Evolutionary conservation across 148 eudicot genomes (phyloP).

Genomic region (Cornus florida): DNA sequence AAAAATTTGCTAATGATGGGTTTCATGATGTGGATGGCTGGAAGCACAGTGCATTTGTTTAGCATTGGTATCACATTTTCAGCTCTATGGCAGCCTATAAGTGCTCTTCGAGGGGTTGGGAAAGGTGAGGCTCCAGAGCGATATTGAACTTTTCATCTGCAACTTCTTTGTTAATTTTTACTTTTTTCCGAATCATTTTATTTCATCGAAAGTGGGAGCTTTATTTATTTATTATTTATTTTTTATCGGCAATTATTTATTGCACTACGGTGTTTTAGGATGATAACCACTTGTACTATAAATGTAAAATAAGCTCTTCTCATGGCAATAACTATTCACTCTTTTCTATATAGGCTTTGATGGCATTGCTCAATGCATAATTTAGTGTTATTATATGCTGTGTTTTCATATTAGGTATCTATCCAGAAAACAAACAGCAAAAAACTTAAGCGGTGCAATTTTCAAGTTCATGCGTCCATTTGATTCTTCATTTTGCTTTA

Average conservation of each 20-base stretch:
- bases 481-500: neutral
- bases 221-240: too few species aligned
- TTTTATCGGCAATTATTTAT: too few species aligned
- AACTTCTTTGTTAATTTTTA: neutral
- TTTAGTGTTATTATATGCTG: neutral
- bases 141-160: neutral
- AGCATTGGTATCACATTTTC: slow-evolving; percentile 98
- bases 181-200: neutral
- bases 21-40: slow-evolving; percentile 99
- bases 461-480: neutral
- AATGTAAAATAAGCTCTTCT: neutral
- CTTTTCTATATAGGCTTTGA: neutral
- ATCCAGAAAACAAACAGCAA: neutral
- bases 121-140: slow-evolving; percentile 46
- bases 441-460: neutral
- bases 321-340: neutral
- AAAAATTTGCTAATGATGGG: slow-evolving; percentile 97
- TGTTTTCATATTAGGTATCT: neutral
- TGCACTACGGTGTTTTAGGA: neutral
- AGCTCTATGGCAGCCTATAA: slow-evolving; percentile 91
- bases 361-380: neutral
- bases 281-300: neutral
- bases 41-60: slow-evolving; percentile 94
- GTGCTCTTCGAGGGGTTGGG: slow-evolving; percentile 93
- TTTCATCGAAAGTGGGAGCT: too few species aligned